A percentile compares a stretch with the other conserved stretches of the same genome.
These are phyloP conservation scores for Malania oleifera DNA, from an alignment of 164 flowering plant genomes.

Conservation along the genomic window DNA sequence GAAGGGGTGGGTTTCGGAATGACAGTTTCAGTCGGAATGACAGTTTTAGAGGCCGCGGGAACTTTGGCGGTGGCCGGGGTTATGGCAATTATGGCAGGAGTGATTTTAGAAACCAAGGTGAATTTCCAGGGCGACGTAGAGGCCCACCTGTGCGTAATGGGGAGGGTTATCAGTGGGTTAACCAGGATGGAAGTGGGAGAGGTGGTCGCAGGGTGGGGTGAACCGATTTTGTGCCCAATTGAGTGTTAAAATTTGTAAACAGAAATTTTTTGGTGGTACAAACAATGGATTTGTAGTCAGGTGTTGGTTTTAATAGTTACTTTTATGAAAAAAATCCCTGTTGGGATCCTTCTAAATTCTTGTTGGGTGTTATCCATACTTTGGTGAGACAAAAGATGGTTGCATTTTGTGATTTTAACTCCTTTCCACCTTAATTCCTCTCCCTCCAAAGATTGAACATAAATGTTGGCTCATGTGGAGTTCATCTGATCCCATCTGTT, in stretches of 20 bases:
- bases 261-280: slow-evolving; percentile 18
- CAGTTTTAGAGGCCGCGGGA: slow-evolving; percentile 57
- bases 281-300: slow-evolving; percentile 7
- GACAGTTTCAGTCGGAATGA: slow-evolving; percentile 59
- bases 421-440: no score
- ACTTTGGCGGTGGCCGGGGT: slow-evolving; percentile 45
- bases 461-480: no score
- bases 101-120: slow-evolving; percentile 57
- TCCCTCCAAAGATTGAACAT: no score
- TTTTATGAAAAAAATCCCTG: slow-evolving; percentile 9
- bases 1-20: slow-evolving; percentile 52
- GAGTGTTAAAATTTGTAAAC: slow-evolving; percentile 3
- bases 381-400: no score
- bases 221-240: slow-evolving; percentile 14
- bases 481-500: no score
- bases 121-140: slow-evolving; percentile 45
- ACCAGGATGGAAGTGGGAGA: slow-evolving; percentile 54
- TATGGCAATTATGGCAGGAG: slow-evolving; percentile 48
- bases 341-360: no score
- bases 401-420: no score
- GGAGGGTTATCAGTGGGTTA: slow-evolving; percentile 41
- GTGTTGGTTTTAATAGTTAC: slow-evolving; percentile 13
- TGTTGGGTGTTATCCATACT: no score
- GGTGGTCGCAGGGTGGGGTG: slow-evolving; percentile 30
- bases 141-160: slow-evolving; percentile 38